Conservation (phyloP, 345 rosid genomes). For the Odontarrhena argentea region DNA sequence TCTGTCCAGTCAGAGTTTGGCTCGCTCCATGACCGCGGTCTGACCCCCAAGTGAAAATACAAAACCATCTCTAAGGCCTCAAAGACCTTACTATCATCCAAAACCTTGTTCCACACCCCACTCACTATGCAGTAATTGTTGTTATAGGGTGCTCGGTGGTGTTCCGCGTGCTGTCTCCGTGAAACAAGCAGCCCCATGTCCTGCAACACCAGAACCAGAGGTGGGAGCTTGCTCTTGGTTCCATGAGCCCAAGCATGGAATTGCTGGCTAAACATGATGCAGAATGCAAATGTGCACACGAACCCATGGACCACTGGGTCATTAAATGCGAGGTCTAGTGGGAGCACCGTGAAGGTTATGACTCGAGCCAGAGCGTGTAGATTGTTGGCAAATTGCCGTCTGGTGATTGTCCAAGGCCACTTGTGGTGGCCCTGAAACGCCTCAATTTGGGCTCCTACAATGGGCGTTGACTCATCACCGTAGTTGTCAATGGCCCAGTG, state of each 20-base stretch:
- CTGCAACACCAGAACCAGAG: slow-evolving; percentile 64
- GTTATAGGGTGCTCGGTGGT: slow-evolving; percentile 81
- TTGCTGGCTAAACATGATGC: slow-evolving; percentile 91
- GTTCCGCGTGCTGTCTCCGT: slow-evolving; percentile 62
- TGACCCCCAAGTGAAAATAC: slow-evolving; percentile 56
- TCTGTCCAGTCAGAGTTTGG: slow-evolving; percentile 70
- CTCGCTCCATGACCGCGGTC: slow-evolving; percentile 86
- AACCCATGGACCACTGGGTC: slow-evolving; percentile 60
- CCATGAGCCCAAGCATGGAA: slow-evolving; percentile 97
- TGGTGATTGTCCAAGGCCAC: slow-evolving; percentile 90
- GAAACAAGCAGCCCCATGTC: slow-evolving; percentile 75
- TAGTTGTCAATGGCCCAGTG: slow-evolving; percentile 96
- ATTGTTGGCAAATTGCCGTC: slow-evolving; percentile 85
- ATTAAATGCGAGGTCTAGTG: slow-evolving; percentile 53
- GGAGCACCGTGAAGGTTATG: slow-evolving; percentile 59
- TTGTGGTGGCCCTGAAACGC: slow-evolving; percentile 93
- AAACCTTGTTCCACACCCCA: slow-evolving; percentile 72
- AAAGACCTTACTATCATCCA: slow-evolving; percentile 65
- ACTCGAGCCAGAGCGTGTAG: slow-evolving; percentile 68
- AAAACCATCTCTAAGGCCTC: slow-evolving; percentile 77
- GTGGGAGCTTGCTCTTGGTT: slow-evolving; percentile 82
- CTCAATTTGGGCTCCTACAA: slow-evolving; percentile 78
- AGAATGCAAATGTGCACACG: slow-evolving; percentile 59
- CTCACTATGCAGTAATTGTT: slow-evolving; percentile 89
- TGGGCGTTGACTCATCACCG: slow-evolving; percentile 69